Evolutionary conservation across 257 asterid species (phyloP).

Genomic region (Fraxinus excelsior): DNA sequence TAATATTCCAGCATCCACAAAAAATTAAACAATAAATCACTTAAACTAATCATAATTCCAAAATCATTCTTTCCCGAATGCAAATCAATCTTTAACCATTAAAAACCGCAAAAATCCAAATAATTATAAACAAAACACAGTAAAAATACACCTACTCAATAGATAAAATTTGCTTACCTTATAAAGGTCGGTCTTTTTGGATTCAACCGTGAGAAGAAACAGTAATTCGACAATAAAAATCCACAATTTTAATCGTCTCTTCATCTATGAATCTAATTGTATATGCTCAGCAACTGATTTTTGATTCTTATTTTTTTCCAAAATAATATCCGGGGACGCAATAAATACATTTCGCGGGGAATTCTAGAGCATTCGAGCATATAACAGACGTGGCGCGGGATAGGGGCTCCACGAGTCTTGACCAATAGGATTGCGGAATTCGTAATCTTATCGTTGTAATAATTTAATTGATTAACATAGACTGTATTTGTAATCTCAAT

Average conservation of each 20-base stretch:
- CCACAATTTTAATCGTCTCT: slow-evolving; percentile 26
- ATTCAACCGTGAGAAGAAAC: slow-evolving; percentile 41
- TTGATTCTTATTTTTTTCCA: background rate
- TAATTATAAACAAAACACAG: background rate
- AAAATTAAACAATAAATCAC: background rate
- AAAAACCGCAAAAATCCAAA: no score
- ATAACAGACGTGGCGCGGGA: slow-evolving; percentile 39
- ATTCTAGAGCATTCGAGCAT: slow-evolving; percentile 42
- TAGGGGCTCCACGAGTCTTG: slow-evolving; percentile 43
- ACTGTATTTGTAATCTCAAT: no score
- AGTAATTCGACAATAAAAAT: slow-evolving; percentile 35
- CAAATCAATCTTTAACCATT: background rate
- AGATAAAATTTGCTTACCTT: slow-evolving; percentile 41
- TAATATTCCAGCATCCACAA: background rate
- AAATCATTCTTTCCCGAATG: background rate
- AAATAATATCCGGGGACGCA: background rate
- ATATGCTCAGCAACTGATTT: slow-evolving; percentile 8
- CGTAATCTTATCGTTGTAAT: background rate
- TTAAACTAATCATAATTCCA: background rate
- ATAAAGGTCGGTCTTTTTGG: slow-evolving; percentile 67
- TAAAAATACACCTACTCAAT: background rate
- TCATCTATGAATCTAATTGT: slow-evolving; percentile 40
- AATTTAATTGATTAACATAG: no score
- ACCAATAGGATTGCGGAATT: slow-evolving; percentile 43
- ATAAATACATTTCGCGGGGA: slow-evolving; percentile 34